Evolutionary conservation across 305 asterid genomes (phyloP).

Genomic region (Stenogyne calaminthoides): DNA sequence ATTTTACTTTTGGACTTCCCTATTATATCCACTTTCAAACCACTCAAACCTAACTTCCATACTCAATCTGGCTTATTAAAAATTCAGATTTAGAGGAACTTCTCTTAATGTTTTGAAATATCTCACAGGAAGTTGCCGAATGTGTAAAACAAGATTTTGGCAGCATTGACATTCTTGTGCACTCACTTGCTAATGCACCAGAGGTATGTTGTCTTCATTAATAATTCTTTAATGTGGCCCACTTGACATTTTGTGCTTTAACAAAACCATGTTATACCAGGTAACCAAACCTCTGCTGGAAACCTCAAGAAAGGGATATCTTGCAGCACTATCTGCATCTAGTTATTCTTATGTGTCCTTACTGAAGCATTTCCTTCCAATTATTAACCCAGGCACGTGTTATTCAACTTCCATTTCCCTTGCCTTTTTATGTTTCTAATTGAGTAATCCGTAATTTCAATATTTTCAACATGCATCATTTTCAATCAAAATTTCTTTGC

Average conservation of each 20-base stretch:
- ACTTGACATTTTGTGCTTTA: not conserved
- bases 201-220: slow-evolving; percentile 51
- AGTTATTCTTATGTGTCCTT: slow-evolving; percentile 82
- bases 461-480: not conserved
- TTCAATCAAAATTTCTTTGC: not conserved
- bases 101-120: slow-evolving; percentile 28
- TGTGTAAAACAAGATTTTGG: slow-evolving; percentile 83
- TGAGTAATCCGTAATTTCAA: not conserved
- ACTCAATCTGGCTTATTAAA: not conserved
- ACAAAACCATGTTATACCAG: slow-evolving; percentile 41
- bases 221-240: not conserved
- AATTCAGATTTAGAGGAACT: not conserved
- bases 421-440: not conserved
- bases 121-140: slow-evolving; percentile 84
- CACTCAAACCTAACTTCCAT: not conserved
- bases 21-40: not conserved
- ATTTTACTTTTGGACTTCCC: not conserved
- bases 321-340: slow-evolving; percentile 92
- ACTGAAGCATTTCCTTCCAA: slow-evolving; percentile 77
- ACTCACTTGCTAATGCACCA: slow-evolving; percentile 86
- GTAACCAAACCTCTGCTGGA: slow-evolving; percentile 81
- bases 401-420: not conserved
- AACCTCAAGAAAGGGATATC: slow-evolving; percentile 90
- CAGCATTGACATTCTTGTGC: slow-evolving; percentile 83
- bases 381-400: slow-evolving; percentile 74